Conservation (phyloP, 768 basidiomycete species). For the Auricularia cornea region DNA sequence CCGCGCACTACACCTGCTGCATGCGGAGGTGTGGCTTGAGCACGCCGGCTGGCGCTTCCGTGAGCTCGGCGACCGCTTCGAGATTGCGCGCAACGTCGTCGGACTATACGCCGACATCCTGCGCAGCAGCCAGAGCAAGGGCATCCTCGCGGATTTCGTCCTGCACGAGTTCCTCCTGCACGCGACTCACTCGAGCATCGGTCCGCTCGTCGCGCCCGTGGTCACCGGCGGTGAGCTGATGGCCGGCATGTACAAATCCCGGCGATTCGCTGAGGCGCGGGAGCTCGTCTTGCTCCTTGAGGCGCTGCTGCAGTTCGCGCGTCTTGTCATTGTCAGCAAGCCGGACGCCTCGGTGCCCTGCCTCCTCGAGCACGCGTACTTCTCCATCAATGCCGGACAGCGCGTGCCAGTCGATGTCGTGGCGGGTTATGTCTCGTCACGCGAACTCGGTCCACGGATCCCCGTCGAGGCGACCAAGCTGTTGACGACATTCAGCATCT, state of each 20-base stretch:
- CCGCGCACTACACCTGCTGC: slow-evolving; percentile 69
- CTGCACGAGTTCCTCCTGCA: slow-evolving; percentile 65
- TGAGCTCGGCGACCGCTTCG: slow-evolving; percentile 73
- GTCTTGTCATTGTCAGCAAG: slow-evolving; percentile 58
- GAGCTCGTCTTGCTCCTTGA: slow-evolving; percentile 62
- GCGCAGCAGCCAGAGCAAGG: slow-evolving; percentile 40
- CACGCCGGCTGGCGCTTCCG: slow-evolving; percentile 81
- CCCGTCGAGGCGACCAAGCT: slow-evolving; percentile 61
- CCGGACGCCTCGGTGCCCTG: slow-evolving; percentile 32
- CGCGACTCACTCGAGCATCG: slow-evolving; percentile 72
- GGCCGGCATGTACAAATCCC: slow-evolving; percentile 47
- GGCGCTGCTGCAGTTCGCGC: slow-evolving; percentile 52
- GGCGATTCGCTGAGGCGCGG: slow-evolving; percentile 62
- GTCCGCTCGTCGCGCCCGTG: slow-evolving; percentile 67
- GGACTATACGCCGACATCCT: slow-evolving; percentile 62
- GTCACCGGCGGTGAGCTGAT: slow-evolving; percentile 53
- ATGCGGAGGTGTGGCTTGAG: slow-evolving; percentile 83
- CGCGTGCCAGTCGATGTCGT: slow-evolving; percentile 70
- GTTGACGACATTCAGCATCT: slow-evolving; percentile 58
- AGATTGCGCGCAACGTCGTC: slow-evolving; percentile 63
- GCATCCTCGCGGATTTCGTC: slow-evolving; percentile 47
- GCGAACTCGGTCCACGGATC: slow-evolving; percentile 50
- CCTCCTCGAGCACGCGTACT: slow-evolving; percentile 66
- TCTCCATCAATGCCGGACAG: slow-evolving; percentile 42
- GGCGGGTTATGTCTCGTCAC: slow-evolving; percentile 55